Conservation (phyloP, 2,329 filamentous ascomycete species). For the Nigrospora osmanthi region DNA sequence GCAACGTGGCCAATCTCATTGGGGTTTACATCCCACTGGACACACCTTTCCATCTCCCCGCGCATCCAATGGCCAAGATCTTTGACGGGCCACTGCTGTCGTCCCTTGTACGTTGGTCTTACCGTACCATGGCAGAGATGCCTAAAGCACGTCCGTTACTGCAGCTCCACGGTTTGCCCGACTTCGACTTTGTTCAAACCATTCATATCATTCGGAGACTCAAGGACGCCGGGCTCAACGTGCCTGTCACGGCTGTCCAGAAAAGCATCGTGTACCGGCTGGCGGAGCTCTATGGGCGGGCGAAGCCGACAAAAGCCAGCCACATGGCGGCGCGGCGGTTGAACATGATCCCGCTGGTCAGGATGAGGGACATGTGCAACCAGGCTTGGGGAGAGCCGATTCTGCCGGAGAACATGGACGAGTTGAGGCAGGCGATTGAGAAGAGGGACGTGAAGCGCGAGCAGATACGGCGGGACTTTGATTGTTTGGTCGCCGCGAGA, state of each 20-base stretch:
- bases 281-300: conserved; percentile 23
- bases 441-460: too few species aligned
- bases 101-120: conserved; percentile 36
- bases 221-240: conserved; percentile 19
- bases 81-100: conserved; percentile 32
- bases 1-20: conserved; percentile 21
- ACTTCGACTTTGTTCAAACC: conserved; percentile 20
- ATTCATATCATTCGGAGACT: conserved; percentile 25
- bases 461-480: too few species aligned
- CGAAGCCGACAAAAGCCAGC: conserved; percentile 7
- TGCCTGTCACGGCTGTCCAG: conserved; percentile 13
- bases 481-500: too few species aligned
- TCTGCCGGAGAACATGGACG: too few species aligned
- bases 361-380: conserved; percentile 27
- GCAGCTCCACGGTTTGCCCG: conserved; percentile 4
- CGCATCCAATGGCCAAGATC: conserved; percentile 39
- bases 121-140: conserved; percentile 26
- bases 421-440: too few species aligned
- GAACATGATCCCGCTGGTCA: conserved; percentile 19
- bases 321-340: conserved; percentile 10
- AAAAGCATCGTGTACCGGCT: conserved; percentile 20
- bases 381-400: conserved; percentile 22
- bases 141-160: conserved; percentile 1
- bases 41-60: conserved; percentile 27
- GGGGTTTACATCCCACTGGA: conserved; percentile 32